These are phyloP conservation scores for Gloeostereum incarnatum DNA, from an alignment of 768 basidiomycete genomes.

Conservation along the genomic window DNA sequence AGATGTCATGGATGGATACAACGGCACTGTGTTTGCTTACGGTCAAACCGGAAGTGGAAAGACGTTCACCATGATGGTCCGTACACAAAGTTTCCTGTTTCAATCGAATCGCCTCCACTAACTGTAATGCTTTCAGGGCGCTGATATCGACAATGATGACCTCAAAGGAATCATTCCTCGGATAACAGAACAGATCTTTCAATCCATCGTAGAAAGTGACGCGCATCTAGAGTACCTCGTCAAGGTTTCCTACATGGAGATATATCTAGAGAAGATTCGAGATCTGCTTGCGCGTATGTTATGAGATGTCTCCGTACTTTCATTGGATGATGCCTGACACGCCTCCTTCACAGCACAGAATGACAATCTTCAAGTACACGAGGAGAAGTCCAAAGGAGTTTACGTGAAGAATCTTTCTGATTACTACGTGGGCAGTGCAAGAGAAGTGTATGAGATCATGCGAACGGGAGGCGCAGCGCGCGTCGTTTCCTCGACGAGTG, in stretches of 20 bases:
- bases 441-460: conserved; percentile 99
- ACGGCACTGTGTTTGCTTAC: conserved; percentile 90
- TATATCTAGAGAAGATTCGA: conserved; percentile 92
- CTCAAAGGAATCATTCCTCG: conserved; percentile 95
- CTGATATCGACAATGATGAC: conserved; percentile 92
- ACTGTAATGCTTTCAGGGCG: conserved; percentile 58
- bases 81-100: conserved; percentile 8
- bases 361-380: conserved; percentile 96
- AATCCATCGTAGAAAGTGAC: conserved; percentile 93
- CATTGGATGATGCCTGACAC: conserved; percentile 2
- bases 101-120: conserved; percentile 11
- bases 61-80: conserved; percentile 97
- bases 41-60: conserved; percentile 86
- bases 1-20: conserved; percentile 99
- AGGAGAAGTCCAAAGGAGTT: conserved; percentile 95
- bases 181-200: conserved; percentile 98
- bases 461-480: conserved; percentile 87
- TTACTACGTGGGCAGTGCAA: conserved; percentile 93
- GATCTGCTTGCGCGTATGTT: conserved; percentile 89
- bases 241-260: conserved; percentile 99
- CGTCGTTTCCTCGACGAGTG: conserved; percentile 91
- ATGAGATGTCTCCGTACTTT: not conserved
- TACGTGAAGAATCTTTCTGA: conserved; percentile 97
- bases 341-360: conserved; percentile 62
- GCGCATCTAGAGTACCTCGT: conserved; percentile 95